Conservation (phyloP, 78 protist species). For the Dictyostelium firmibasis region DNA sequence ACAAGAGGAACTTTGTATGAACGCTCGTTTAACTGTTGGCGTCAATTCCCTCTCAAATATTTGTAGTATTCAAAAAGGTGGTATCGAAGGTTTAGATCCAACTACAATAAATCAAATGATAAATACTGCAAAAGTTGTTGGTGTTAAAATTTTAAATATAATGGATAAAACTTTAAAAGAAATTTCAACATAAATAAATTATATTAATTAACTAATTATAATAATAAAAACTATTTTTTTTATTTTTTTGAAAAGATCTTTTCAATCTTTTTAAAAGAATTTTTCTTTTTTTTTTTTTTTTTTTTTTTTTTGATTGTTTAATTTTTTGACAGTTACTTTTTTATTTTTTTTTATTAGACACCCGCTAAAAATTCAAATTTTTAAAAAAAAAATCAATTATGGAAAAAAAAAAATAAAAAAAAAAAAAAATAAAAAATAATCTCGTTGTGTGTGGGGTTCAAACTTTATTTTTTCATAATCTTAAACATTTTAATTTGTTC, state of each 20-base stretch:
- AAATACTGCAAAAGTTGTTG: slow-evolving; percentile 36
- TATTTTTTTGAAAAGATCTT: not conserved
- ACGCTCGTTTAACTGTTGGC: slow-evolving; percentile 75
- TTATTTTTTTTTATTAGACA: not conserved
- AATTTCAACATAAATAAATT: not conserved
- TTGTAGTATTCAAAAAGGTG: slow-evolving; percentile 85
- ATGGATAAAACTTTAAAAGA: slow-evolving; percentile 43
- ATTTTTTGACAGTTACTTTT: not conserved
- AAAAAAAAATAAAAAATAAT: not conserved
- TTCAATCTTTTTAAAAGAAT: no score
- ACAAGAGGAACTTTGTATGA: slow-evolving; percentile 85
- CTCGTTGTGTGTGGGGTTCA: not conserved
- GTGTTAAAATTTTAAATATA: slow-evolving; percentile 24
- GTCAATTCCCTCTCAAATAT: slow-evolving; percentile 47
- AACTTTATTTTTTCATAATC: not conserved
- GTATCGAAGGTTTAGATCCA: slow-evolving; percentile 75
- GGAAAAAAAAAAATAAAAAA: no score
- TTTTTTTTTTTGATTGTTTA: no score
- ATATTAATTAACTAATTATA: no score
- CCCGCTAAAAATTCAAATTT: not conserved
- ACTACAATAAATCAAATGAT: slow-evolving; percentile 76
- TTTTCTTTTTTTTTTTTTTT: not conserved
- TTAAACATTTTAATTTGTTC: not conserved
- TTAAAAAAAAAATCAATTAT: not conserved
- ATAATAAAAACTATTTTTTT: not conserved